phyloP scores from a whole-genome alignment of 2,329 filamentous ascomycete genomes.

The Exophiala lecanii-corni region DNA sequence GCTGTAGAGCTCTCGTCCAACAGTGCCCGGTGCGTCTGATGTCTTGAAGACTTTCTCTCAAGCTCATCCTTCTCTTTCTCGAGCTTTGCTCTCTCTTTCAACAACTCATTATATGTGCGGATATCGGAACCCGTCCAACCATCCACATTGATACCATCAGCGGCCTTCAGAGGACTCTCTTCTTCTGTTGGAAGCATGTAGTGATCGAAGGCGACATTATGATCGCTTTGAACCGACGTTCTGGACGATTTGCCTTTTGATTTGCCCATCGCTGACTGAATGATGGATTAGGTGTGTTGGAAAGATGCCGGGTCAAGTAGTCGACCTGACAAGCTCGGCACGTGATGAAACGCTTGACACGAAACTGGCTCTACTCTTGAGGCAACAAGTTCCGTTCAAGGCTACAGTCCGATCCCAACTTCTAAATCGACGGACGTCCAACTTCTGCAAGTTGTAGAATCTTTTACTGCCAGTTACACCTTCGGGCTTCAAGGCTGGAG shows the following conservation, averaged over 20 bases:
- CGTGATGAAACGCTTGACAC: neutral
- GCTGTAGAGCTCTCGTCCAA: slow-evolving; percentile 21
- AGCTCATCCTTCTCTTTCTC: slow-evolving; percentile 25
- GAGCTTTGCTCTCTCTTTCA: slow-evolving; percentile 23
- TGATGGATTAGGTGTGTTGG: neutral
- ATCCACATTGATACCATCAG: slow-evolving; percentile 24
- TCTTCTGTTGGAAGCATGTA: neutral
- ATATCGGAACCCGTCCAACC: slow-evolving; percentile 25
- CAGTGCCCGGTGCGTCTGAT: slow-evolving; percentile 22
- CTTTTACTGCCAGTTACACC: too few relatives aligned
- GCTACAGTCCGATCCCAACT: too few relatives aligned
- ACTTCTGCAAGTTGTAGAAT: too few relatives aligned
- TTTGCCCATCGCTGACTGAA: slow-evolving; percentile 14
- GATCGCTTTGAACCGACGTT: slow-evolving; percentile 3
- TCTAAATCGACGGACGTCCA: too few relatives aligned
- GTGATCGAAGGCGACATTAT: slow-evolving; percentile 5
- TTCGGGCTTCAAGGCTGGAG: too few relatives aligned
- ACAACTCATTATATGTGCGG: slow-evolving; percentile 24
- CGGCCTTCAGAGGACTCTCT: slow-evolving; percentile 11
- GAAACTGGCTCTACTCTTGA: too few relatives aligned
- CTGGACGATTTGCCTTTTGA: slow-evolving; percentile 16
- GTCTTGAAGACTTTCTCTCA: slow-evolving; percentile 21
- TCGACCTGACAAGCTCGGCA: too few relatives aligned
- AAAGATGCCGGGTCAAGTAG: neutral
- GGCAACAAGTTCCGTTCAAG: too few relatives aligned